Evolutionary conservation across 345 rosid genomes (phyloP).

Genomic region (Melaleuca alternifolia): DNA sequence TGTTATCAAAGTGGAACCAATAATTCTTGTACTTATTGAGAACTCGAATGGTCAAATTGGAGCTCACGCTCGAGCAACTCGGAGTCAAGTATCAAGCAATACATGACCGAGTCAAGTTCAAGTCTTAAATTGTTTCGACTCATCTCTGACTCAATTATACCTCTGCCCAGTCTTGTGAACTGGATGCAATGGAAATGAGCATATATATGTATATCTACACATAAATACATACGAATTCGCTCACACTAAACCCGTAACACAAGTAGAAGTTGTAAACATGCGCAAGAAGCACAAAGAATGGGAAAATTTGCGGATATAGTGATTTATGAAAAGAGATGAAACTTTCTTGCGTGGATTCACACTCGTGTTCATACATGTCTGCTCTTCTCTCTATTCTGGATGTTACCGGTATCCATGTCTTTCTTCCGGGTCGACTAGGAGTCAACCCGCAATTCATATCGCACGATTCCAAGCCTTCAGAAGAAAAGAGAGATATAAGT

Average conservation of each 20-base stretch:
- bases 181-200: rapidly evolving
- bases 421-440: background rate
- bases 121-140: background rate
- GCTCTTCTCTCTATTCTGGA: background rate
- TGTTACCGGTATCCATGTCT: background rate
- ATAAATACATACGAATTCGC: background rate
- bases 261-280: background rate
- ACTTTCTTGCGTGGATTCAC: background rate
- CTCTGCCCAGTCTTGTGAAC: rapidly evolving
- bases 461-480: rapidly evolving
- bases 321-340: background rate
- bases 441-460: background rate
- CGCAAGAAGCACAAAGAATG: background rate
- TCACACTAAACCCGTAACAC: background rate
- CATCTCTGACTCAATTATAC: background rate
- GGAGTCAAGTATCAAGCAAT: background rate
- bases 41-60: background rate
- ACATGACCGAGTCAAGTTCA: background rate
- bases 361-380: background rate
- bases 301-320: background rate
- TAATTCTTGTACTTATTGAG: background rate
- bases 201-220: background rate
- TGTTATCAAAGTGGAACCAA: rapidly evolving
- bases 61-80: background rate
- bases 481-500: background rate